Evolutionary conservation across 129 eudicot genomes (phyloP), one percentile per base, ranked within the genome.

Genomic region (Arctium minus): DNA sequence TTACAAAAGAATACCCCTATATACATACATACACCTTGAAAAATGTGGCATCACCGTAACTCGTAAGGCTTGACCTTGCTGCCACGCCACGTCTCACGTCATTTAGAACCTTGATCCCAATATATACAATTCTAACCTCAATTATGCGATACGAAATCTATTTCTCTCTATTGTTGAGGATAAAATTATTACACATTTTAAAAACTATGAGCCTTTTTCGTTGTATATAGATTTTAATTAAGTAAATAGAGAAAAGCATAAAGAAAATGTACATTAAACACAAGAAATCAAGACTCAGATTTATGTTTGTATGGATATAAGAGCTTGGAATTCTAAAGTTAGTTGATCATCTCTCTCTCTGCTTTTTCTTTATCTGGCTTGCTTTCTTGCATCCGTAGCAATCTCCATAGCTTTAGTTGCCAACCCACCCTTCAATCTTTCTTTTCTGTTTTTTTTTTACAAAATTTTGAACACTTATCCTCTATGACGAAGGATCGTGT

Each of bases 281-380:
- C 92, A 86, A 89, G 87, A 71, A 86, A 89, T 87, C 90, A 82
- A 70, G 89, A 85, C 84, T 64, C 4, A 29, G 39, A 60, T 74
- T 81, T 89, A 68, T 68, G 64, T 73, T 85, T 85, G 83, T 85
- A 85, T 87, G 75, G 89, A 80, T 85, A 46, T 17, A 79, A 86
- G 92, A 86, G 92, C 87, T 84, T 81, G 81, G 87, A 82, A 75
- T 87, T 82, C 86, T 79, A 87, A 85, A 87, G 87, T 76, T 72
- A 72, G 78, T 60, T 22, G 13, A 81, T 79, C 82, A 56, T 56
- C 6, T 56, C 65, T 56, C 53, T 67, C 74, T 64, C n/a, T 78
- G 73, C 72, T 73, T 81, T 68, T 44, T 62, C 86, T 85, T 87
- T 82, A 85, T 85, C 79, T 38, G 35, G 88, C 89, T 60, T 60